Base-by-base conservation (phyloP, 352 stramenopile genomes). In the Globisporangium sylvaticum region DNA sequence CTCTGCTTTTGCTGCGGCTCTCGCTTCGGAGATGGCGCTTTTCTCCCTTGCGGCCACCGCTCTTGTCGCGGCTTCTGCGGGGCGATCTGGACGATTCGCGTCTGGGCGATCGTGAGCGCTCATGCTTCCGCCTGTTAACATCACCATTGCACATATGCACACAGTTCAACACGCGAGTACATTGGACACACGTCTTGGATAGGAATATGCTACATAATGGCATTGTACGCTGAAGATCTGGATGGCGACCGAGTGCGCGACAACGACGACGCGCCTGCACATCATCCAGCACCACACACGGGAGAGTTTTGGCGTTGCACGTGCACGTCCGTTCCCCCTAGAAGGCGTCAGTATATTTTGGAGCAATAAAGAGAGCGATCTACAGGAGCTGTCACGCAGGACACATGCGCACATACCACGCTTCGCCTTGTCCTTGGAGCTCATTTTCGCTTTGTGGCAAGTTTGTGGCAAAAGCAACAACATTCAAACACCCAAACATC, bases 211-310 rank as follows among this genome's bases (percentile, higher is more conserved):
- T 48, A 27, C 6, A 48, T 20, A 22, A 58, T 31, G 29, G 9
- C 24, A 34, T 50, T 46, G 37, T 65, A 44, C 64, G 39, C 27
- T 14, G 32, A 22, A 18, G 66, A 64, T 57, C 70, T 76, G 5
- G 74, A 77, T 29, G 64, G 66, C 57, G 71, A 75, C 18, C 65
- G 70, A 24, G 66, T 69, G 32, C 62, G 71, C 56, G 66, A 66
- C 7, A 67, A 70, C 20, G 75, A 75, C 54, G 58, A 62, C 53
- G 68, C 67, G 27, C 27, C 73, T 80, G 71, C 65, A 73, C 53
- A 70, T 27, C 54, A 48, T 29, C 58, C 32, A 27, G 60, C 64
- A 44, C 66, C 54, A 60, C 66, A 72, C 69, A 71, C 60, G 56
- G 61, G 70, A 66, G 48, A 18, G 39, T 29, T n/a, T n/a, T 22